Conservation (phyloP, 352 stramenopile genomes). For the Pythium oligandrum region DNA sequence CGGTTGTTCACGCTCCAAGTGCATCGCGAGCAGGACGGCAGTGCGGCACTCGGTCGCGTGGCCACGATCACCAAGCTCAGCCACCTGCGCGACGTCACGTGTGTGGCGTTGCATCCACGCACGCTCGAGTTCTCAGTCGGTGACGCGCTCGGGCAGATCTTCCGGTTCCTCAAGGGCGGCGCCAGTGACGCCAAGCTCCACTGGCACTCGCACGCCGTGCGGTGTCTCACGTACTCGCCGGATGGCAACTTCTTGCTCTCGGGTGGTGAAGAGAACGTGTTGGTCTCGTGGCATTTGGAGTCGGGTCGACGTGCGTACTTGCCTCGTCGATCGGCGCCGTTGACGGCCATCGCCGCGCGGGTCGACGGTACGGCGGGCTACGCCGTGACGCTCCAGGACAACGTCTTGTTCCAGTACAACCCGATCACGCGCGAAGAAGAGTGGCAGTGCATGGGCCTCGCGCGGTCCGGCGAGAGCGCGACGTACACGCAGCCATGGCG, state of each 20-base stretch:
- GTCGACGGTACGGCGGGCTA: constrained; percentile 48
- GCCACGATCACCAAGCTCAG: constrained; percentile 35
- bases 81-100: constrained; percentile 52
- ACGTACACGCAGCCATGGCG: constrained; percentile 40
- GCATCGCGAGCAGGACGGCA: constrained; percentile 23
- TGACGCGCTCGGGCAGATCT: constrained; percentile 61
- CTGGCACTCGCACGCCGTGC: constrained; percentile 83
- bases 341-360: constrained; percentile 50
- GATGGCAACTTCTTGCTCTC: constrained; percentile 78
- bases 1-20: constrained; percentile 42
- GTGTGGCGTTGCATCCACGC: constrained; percentile 46
- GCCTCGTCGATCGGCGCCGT: constrained; percentile 61
- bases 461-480: constrained; percentile 41
- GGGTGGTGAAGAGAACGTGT: constrained; percentile 81
- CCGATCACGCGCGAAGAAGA: constrained; percentile 67
- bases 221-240: constrained; percentile 63
- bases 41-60: constrained; percentile 20
- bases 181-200: constrained; percentile 59
- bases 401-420: constrained; percentile 83
- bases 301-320: constrained; percentile 69
- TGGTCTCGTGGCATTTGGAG: constrained; percentile 85
- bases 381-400: constrained; percentile 57
- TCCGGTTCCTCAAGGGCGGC: constrained; percentile 32
- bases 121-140: constrained; percentile 61
- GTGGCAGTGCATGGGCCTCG: constrained; percentile 63